Evolutionary conservation across 192 early-diverging fungal species (phyloP), one percentile per base, ranked within the genome.

Genomic region (Gigaspora rosea): DNA sequence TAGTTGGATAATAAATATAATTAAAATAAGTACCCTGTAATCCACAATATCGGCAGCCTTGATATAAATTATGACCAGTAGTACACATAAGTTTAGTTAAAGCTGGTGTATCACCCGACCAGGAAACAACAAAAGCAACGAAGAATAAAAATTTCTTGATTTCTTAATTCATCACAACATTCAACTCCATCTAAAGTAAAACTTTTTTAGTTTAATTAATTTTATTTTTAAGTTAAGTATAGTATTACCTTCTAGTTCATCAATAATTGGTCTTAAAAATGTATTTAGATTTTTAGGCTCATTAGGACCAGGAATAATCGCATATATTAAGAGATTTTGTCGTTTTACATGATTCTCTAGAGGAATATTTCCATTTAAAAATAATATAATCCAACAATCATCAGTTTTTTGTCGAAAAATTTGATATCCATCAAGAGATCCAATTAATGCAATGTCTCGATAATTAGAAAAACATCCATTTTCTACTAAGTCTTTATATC

Each of bases 311-410:
- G 36, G 18, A 46, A 66, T 66, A 4, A 66, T 66, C 1, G 36
- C 16, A 12, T 6, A 41, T 66, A 66, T 46, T 10, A 66, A 9
- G 7, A 66, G 41, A n/a, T 66, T 66, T 47, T 66, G 6, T 66
- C 36, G 13, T 66, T 66, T 66, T 15, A 66, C 36, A 66, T 33
- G 11, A 15, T 66, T 66, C 18, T 66, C 12, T 36, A 16, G 35
- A 66, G 32, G 36, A 46, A 66, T n/a, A 46, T 66, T 66, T 35
- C 33, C 64, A 66, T 66, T 66, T n/a, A 66, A n/a, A 16, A 66
- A 36, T 11, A 66, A 33, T 15, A 66, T n/a, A 36, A 66, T 16
- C 18, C 12, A 66, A 13, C 36, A 66, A 66, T 66, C 16, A 47
- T 66, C 64, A 18, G 64, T 66, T 32, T 66, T 66, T 41, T 66